Percentiles rank a stretch among this genome's conserved stretches.
Conservation (phyloP, 73 alveolate species). For the Tetrahymena malaccensis region DNA sequence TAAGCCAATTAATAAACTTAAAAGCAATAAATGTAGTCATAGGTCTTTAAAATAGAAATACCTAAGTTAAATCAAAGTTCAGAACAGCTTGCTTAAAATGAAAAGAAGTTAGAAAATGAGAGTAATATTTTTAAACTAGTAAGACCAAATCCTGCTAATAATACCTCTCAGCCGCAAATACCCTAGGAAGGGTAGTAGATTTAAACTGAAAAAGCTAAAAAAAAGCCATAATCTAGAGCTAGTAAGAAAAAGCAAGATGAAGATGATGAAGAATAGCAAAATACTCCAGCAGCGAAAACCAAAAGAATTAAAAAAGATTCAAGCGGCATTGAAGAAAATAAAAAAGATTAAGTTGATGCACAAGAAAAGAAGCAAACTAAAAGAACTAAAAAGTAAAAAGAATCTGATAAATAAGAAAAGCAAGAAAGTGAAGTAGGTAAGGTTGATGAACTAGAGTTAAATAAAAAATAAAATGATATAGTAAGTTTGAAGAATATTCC, state of each 20-base stretch:
- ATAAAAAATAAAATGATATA: background rate
- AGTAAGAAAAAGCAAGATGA: background rate
- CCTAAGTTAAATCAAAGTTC: background rate
- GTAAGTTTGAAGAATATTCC: background rate
- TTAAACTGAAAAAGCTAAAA: background rate
- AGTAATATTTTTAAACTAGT: background rate
- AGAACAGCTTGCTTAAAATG: background rate
- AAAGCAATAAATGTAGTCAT: background rate
- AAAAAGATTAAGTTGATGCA: background rate
- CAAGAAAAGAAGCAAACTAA: background rate
- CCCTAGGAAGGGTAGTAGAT: background rate
- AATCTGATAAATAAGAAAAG: background rate
- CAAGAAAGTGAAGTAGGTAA: background rate
- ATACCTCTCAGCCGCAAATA: background rate
- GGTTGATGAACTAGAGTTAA: background rate
- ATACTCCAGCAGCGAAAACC: background rate
- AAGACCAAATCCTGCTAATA: background rate
- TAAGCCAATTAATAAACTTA: too few species aligned
- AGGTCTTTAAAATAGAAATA: background rate
- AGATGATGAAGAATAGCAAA: background rate
- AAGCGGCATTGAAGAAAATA: background rate
- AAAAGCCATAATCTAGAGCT: background rate
- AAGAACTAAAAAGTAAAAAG: background rate
- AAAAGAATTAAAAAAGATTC: background rate
- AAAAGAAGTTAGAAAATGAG: background rate